Conservation (phyloP, 345 rosid species). For the Trapa incisa region DNA sequence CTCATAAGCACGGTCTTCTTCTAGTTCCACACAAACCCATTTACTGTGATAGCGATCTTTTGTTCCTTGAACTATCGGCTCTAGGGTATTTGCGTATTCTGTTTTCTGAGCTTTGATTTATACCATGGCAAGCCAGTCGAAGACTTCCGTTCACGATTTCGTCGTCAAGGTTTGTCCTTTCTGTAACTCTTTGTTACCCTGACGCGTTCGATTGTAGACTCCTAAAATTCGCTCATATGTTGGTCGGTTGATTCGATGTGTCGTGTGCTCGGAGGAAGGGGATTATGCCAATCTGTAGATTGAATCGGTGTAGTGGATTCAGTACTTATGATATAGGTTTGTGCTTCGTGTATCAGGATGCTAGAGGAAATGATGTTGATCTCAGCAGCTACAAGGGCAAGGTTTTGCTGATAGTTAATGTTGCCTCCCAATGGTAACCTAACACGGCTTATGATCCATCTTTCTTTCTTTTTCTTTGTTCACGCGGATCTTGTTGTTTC, state of each 20-base stretch:
- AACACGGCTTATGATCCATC: neutral
- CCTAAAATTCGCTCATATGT: neutral
- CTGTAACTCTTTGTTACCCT: neutral
- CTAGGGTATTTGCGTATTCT: constrained; percentile 10
- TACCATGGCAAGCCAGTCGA: constrained; percentile 46
- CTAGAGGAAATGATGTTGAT: constrained; percentile 59
- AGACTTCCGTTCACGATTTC: constrained; percentile 58
- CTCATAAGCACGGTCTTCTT: constrained; percentile 8
- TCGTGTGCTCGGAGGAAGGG: no score
- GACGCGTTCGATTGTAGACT: neutral
- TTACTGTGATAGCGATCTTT: constrained; percentile 10
- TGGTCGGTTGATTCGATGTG: neutral
- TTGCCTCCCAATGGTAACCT: constrained; percentile 87
- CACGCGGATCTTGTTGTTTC: neutral
- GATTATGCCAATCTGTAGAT: no score
- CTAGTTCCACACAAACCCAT: constrained; percentile 15
- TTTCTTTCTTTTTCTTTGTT: neutral
- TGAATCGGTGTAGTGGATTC: neutral
- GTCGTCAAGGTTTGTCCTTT: constrained; percentile 59
- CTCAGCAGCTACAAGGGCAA: constrained; percentile 74
- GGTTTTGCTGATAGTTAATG: constrained; percentile 85
- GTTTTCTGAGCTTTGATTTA: constrained; percentile 26
- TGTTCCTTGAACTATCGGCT: constrained; percentile 8
- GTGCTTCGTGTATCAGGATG: constrained; percentile 38
- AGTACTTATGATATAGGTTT: neutral